A percentile compares a stretch with the other conserved stretches of the same genome.
Conservation (phyloP, 108 stramenopile genomes). For the Asterionellopsis glacialis region DNA sequence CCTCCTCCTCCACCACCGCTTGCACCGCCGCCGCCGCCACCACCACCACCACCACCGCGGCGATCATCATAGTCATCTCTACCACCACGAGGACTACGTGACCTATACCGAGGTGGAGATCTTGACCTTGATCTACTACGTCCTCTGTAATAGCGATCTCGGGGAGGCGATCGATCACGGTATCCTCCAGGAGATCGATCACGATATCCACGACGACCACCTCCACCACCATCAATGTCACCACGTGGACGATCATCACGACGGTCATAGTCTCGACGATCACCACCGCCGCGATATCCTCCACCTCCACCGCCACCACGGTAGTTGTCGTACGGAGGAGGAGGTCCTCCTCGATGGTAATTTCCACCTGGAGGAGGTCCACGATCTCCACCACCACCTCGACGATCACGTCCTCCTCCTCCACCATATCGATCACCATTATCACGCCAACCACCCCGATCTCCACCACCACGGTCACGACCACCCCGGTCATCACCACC, state of each 20-base stretch:
- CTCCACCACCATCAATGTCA: not conserved
- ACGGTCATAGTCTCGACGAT: slow-evolving; percentile 23
- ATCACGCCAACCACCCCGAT: slow-evolving; percentile 10
- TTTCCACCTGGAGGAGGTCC: slow-evolving; percentile 7
- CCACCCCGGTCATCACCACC: slow-evolving; percentile 18
- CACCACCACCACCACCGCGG: slow-evolving; percentile 13
- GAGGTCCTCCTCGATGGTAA: slow-evolving; percentile 9
- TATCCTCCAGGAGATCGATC: not conserved
- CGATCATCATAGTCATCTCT: slow-evolving; percentile 18
- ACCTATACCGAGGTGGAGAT: slow-evolving; percentile 4
- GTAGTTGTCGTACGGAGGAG: not conserved
- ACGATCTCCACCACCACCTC: slow-evolving; percentile 11
- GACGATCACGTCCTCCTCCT: slow-evolving; percentile 33
- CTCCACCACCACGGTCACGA: slow-evolving; percentile 30
- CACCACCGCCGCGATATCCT: slow-evolving; percentile 15
- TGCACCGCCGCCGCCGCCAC: slow-evolving; percentile 16
- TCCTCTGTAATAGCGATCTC: slow-evolving; percentile 9
- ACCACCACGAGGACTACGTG: slow-evolving; percentile 15
- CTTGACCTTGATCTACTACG: slow-evolving; percentile 8
- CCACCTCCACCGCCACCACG: slow-evolving; percentile 15
- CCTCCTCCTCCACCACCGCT: slow-evolving; percentile 10
- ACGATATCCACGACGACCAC: slow-evolving; percentile 4
- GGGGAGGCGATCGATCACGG: slow-evolving; percentile 8
- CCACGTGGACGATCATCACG: not conserved
- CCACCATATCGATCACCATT: slow-evolving; percentile 27